Conservation (phyloP, 176 grass and related monocot genomes). For the Aegilops tauschii region DNA sequence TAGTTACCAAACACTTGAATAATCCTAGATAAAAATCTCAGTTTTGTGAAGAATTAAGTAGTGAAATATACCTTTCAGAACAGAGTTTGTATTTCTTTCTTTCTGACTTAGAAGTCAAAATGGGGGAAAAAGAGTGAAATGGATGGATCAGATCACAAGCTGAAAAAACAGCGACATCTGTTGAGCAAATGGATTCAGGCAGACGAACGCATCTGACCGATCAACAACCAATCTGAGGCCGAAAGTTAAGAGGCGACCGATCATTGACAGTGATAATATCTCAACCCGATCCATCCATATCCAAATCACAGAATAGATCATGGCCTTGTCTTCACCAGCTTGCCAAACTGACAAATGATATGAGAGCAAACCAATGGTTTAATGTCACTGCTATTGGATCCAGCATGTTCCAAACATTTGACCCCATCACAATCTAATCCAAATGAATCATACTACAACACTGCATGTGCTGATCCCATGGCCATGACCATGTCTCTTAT, state of each 20-base stretch:
- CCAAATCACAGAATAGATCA: background rate
- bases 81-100: background rate
- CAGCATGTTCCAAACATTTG: conserved; percentile 13
- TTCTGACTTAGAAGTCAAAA: background rate
- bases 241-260: background rate
- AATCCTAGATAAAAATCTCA: background rate
- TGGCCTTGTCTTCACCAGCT: background rate
- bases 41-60: background rate
- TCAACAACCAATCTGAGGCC: background rate
- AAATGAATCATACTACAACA: background rate
- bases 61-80: background rate
- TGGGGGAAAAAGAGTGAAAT: background rate
- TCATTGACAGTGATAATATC: background rate
- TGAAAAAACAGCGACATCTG: background rate
- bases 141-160: background rate
- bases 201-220: background rate
- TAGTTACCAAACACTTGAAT: background rate
- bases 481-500: background rate
- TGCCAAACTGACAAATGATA: background rate
- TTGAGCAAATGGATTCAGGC: background rate
- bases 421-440: conserved; percentile 26
- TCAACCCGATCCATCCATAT: background rate
- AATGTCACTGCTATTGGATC: background rate
- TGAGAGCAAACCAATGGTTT: background rate
- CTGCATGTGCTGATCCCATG: background rate